phyloP scores from a whole-genome alignment of 768 basidiomycete genomes.

The Podaxis sp. region DNA sequence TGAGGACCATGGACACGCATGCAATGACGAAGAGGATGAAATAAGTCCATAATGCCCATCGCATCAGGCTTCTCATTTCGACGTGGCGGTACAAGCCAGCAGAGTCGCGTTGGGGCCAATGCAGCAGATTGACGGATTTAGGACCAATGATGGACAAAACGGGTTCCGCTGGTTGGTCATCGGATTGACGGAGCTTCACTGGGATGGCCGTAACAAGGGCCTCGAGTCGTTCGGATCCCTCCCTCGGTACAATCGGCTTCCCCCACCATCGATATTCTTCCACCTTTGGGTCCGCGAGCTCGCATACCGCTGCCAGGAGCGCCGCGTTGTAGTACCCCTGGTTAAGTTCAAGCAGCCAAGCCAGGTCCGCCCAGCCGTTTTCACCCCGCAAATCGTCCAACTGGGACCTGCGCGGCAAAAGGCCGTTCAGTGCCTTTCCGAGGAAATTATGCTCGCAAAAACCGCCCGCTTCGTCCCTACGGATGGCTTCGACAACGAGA shows the following conservation, averaged over 20 bases:
- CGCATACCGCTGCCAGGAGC: conserved; percentile 23
- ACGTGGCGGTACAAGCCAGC: not conserved
- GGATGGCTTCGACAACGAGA: conserved; percentile 22
- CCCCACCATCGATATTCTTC: conserved; percentile 15
- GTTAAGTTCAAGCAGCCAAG: conserved; percentile 26
- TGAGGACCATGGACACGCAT: not conserved
- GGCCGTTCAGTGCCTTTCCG: conserved; percentile 24
- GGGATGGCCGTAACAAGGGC: conserved; percentile 12
- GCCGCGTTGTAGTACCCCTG: conserved; percentile 26
- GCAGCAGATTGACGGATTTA: conserved; percentile 11
- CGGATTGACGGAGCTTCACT: not conserved
- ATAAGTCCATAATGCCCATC: not conserved
- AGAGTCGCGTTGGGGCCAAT: conserved; percentile 10
- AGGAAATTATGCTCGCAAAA: conserved; percentile 19
- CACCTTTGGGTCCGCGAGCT: conserved; percentile 4
- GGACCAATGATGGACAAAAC: conserved; percentile 15
- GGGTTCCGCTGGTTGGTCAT: not conserved
- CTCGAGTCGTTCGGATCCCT: conserved; percentile 12
- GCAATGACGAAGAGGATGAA: not conserved
- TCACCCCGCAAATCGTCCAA: conserved; percentile 14
- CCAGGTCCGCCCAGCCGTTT: conserved; percentile 25
- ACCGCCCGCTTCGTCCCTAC: conserved; percentile 18
- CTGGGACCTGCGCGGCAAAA: conserved; percentile 21
- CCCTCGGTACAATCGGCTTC: conserved; percentile 6
- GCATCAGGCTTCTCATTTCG: conserved; percentile 1